These are phyloP conservation scores for Hydnum rufescens DNA, from an alignment of 768 basidiomycete genomes.

Conservation along the genomic window DNA sequence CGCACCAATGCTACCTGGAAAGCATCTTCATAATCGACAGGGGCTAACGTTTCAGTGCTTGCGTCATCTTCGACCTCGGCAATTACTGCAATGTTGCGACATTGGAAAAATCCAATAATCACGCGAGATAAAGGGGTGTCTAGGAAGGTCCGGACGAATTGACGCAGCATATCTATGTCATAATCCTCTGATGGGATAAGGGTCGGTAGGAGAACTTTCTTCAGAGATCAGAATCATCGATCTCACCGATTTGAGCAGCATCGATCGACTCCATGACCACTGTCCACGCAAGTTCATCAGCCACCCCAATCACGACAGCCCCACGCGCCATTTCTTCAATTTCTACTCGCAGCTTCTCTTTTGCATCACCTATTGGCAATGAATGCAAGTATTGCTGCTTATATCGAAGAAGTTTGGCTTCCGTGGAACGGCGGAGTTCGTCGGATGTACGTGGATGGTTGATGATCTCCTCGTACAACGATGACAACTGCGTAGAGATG, in stretches of 20 bases:
- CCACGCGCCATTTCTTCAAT: constrained; percentile 58
- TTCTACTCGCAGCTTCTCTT: constrained; percentile 36
- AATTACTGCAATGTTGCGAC: constrained; percentile 27
- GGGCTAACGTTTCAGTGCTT: constrained; percentile 14
- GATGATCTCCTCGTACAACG: constrained; percentile 57
- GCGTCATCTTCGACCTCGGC: constrained; percentile 20
- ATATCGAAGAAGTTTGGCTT: constrained; percentile 51
- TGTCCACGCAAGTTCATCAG: constrained; percentile 70
- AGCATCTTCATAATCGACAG: constrained; percentile 33
- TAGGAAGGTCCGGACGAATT: constrained; percentile 50
- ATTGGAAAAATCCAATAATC: constrained; percentile 44
- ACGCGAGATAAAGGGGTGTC: constrained; percentile 26
- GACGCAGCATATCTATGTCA: constrained; percentile 32
- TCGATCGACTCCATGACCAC: constrained; percentile 58
- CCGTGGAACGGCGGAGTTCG: constrained; percentile 54
- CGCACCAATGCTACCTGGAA: constrained; percentile 41
- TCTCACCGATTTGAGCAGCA: constrained; percentile 41
- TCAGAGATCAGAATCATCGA: neutral
- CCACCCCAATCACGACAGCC: constrained; percentile 50
- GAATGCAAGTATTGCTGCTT: constrained; percentile 42
- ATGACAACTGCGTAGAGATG: constrained; percentile 33
- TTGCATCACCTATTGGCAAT: constrained; percentile 25
- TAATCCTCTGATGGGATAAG: constrained; percentile 36
- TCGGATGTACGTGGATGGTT: constrained; percentile 66
- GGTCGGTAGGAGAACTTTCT: constrained; percentile 2